Conservation (phyloP, 73 alveolate species). For the Uronychia setigera region DNA sequence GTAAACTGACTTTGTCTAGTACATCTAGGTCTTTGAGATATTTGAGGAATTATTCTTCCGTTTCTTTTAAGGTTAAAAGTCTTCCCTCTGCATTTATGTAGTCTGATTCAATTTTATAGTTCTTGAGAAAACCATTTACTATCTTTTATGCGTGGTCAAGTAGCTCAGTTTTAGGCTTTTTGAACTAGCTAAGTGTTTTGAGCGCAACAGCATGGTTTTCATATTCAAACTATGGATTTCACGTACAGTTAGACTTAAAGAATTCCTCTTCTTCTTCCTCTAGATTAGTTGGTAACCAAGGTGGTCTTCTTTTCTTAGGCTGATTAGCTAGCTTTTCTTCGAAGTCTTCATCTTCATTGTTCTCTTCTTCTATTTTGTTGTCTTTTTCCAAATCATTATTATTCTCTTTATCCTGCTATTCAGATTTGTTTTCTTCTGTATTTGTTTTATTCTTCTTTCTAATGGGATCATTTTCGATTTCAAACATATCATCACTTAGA, state of each 20-base stretch:
- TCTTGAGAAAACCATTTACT: conserved; percentile 62
- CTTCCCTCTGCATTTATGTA: conserved; percentile 81
- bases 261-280: conserved; percentile 9
- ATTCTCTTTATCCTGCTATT: too few species aligned
- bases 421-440: too few species aligned
- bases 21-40: conserved; percentile 65
- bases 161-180: conserved; percentile 53
- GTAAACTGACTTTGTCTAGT: background rate
- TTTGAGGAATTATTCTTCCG: conserved; percentile 59
- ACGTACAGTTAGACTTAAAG: conserved; percentile 52
- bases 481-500: background rate
- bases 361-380: too few species aligned
- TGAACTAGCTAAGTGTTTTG: conserved; percentile 18
- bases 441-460: background rate
- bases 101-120: conserved; percentile 66
- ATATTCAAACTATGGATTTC: conserved; percentile 78
- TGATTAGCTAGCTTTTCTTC: too few species aligned
- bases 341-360: too few species aligned
- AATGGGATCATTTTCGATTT: background rate
- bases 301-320: conserved; percentile 8
- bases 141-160: conserved; percentile 68
- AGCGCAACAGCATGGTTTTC: conserved; percentile 47
- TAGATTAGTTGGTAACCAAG: background rate
- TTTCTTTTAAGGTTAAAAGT: conserved; percentile 61
- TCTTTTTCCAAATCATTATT: too few species aligned